Conservation (phyloP, 2,329 filamentous ascomycete species). For the Ophiostoma triangulosporum region DNA sequence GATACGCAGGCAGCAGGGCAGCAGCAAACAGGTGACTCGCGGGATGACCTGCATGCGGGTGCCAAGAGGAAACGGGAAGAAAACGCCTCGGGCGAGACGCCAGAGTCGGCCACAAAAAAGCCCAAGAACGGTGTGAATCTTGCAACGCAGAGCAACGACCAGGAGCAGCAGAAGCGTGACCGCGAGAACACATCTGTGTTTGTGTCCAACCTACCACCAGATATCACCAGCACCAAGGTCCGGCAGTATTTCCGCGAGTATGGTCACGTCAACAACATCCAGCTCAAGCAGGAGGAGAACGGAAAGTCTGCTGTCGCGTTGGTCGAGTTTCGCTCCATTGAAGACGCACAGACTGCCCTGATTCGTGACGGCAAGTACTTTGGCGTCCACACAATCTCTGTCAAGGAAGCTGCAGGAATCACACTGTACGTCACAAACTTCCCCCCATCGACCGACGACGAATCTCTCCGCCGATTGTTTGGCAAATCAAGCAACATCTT, state of each 20-base stretch:
- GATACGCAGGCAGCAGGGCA: not conserved
- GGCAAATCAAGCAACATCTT: slow-evolving; percentile 67
- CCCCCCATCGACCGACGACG: slow-evolving; percentile 60
- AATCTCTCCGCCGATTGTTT: slow-evolving; percentile 55
- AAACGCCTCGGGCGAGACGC: not conserved
- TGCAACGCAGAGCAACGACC: slow-evolving; percentile 16
- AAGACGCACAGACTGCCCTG: slow-evolving; percentile 70
- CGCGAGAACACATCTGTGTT: slow-evolving; percentile 81
- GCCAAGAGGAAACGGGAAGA: slow-evolving; percentile 64
- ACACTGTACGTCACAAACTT: slow-evolving; percentile 90
- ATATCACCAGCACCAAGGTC: slow-evolving; percentile 57
- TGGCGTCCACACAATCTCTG: slow-evolving; percentile 56
- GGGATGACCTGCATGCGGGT: slow-evolving; percentile 25
- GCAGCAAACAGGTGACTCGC: not conserved
- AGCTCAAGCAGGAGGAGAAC: slow-evolving; percentile 48
- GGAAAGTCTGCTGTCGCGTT: slow-evolving; percentile 54
- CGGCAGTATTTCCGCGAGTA: slow-evolving; percentile 87
- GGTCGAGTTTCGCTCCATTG: slow-evolving; percentile 70
- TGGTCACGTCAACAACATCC: slow-evolving; percentile 68
- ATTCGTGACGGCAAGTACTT: slow-evolving; percentile 72
- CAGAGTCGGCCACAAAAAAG: slow-evolving; percentile 44
- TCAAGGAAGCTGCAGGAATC: slow-evolving; percentile 60
- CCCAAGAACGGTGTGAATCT: slow-evolving; percentile 29
- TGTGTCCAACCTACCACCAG: slow-evolving; percentile 59
- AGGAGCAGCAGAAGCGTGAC: slow-evolving; percentile 52